These are phyloP conservation scores for Geosmithia morbida DNA, from an alignment of 2,329 filamentous ascomycete species.

Conservation along the genomic window DNA sequence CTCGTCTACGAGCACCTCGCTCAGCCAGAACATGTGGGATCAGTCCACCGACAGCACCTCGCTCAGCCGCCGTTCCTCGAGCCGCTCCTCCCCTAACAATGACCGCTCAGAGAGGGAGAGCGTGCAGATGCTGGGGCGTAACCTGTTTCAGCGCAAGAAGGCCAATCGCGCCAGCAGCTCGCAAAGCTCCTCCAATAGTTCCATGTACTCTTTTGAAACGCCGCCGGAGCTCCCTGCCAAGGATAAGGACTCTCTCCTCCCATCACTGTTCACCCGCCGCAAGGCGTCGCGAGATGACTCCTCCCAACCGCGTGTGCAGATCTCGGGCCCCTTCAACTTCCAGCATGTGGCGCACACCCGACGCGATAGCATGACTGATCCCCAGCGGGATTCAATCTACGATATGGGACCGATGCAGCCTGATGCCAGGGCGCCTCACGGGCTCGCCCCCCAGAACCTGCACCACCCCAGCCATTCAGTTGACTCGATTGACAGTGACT, in stretches of 20 bases:
- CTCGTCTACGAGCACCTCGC: constrained; percentile 36
- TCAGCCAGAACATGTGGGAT: constrained; percentile 30
- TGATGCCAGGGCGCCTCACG: not conserved
- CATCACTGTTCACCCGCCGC: constrained; percentile 35
- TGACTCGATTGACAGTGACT: not conserved
- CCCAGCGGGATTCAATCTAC: constrained; percentile 12
- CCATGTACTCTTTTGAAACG: constrained; percentile 30
- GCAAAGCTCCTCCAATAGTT: constrained; percentile 30
- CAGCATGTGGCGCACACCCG: constrained; percentile 48
- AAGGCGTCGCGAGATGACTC: constrained; percentile 22
- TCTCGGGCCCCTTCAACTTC: constrained; percentile 53
- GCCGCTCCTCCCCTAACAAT: constrained; percentile 36
- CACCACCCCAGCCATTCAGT: constrained; percentile 30
- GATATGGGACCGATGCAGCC: not conserved
- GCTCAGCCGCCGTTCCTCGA: constrained; percentile 41
- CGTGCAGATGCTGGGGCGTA: constrained; percentile 43
- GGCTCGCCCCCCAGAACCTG: constrained; percentile 7
- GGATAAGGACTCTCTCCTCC: constrained; percentile 26
- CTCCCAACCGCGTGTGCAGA: constrained; percentile 29
- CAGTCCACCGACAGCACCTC: constrained; percentile 28
- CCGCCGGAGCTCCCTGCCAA: constrained; percentile 20
- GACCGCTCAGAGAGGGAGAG: constrained; percentile 45
- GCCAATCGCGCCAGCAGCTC: constrained; percentile 34
- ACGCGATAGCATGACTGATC: constrained; percentile 28
- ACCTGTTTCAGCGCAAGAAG: constrained; percentile 40